These are phyloP conservation scores for Ganoderma multipileum DNA, from an alignment of 1,284 basidiomycete genomes.

Conservation along the genomic window DNA sequence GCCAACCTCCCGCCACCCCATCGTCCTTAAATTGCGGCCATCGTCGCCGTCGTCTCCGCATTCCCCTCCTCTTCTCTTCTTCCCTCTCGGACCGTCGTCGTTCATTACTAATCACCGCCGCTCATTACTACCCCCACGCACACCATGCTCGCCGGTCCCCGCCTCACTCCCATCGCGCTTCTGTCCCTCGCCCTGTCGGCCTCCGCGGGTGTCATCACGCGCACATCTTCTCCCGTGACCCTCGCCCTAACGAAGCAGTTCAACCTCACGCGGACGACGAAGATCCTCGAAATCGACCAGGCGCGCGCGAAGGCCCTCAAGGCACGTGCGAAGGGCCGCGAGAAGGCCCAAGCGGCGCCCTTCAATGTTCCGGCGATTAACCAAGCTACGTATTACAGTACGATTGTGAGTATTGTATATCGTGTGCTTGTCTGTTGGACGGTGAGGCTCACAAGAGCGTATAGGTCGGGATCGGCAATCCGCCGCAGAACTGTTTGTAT, in stretches of 20 bases:
- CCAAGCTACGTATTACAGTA: conserved; percentile 32
- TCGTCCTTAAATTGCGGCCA: conserved; percentile 14
- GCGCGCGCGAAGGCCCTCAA: conserved; percentile 32
- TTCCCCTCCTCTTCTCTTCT: background rate
- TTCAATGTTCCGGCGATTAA: conserved; percentile 30
- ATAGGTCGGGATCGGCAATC: conserved; percentile 33
- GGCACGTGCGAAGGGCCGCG: conserved; percentile 2
- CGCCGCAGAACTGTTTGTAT: conserved; percentile 29
- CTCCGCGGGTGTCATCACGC: conserved; percentile 17
- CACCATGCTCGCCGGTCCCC: conserved; percentile 18
- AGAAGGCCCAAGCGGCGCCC: conserved; percentile 8
- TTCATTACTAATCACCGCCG: background rate
- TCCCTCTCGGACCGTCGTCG: background rate
- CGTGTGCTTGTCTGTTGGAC: background rate
- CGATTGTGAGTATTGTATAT: conserved; percentile 34
- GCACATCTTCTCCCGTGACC: conserved; percentile 26
- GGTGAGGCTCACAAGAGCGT: background rate
- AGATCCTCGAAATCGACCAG: conserved; percentile 32
- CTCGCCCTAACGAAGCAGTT: conserved; percentile 33
- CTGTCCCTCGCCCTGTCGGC: conserved; percentile 1
- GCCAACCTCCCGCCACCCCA: background rate
- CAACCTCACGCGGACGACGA: conserved; percentile 28
- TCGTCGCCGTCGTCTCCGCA: conserved; percentile 13
- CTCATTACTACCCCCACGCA: background rate
- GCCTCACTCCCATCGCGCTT: conserved; percentile 7